phyloP scores from a whole-genome alignment of 2,329 filamentous ascomycete species.

The Verticillium dahliae region DNA sequence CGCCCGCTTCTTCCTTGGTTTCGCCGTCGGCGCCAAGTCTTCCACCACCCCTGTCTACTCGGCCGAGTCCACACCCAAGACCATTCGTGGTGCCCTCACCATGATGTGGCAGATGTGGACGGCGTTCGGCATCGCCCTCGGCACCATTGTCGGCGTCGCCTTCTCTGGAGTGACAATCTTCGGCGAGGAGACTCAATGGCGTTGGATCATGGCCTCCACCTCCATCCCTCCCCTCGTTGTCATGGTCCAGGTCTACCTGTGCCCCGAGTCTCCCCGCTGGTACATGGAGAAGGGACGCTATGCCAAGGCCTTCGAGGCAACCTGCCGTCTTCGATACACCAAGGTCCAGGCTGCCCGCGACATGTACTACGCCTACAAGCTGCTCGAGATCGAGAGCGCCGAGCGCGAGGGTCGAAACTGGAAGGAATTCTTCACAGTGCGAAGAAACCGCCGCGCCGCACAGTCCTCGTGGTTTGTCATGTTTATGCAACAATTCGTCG shows the following conservation, averaged over 20 bases:
- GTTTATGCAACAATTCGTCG: constrained; percentile 29
- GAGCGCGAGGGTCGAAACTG: constrained; percentile 21
- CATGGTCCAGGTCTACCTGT: constrained; percentile 44
- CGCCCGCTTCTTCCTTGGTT: constrained; percentile 27
- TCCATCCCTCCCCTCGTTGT: constrained; percentile 46
- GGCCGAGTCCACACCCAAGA: constrained; percentile 28
- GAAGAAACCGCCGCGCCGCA: constrained; percentile 27
- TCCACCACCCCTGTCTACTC: constrained; percentile 27
- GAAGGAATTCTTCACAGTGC: constrained; percentile 29
- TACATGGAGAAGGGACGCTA: constrained; percentile 43
- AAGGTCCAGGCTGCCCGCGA: constrained; percentile 42
- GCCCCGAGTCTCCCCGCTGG: constrained; percentile 48
- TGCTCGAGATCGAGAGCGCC: constrained; percentile 22
- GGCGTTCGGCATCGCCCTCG: constrained; percentile 28
- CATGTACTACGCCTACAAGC: constrained; percentile 41
- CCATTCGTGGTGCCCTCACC: constrained; percentile 29
- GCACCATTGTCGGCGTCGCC: constrained; percentile 30
- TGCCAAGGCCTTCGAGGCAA: constrained; percentile 35
- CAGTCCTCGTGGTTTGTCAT: constrained; percentile 29
- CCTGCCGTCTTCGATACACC: constrained; percentile 37
- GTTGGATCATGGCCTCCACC: constrained; percentile 40
- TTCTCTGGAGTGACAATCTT: constrained; percentile 25
- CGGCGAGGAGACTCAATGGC: constrained; percentile 21
- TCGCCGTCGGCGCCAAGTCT: constrained; percentile 29
- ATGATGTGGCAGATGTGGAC: constrained; percentile 28